A percentile compares a stretch with the other conserved stretches of the same genome.
Conservation (phyloP, 768 basidiomycete genomes). For the Trametes villosa region DNA sequence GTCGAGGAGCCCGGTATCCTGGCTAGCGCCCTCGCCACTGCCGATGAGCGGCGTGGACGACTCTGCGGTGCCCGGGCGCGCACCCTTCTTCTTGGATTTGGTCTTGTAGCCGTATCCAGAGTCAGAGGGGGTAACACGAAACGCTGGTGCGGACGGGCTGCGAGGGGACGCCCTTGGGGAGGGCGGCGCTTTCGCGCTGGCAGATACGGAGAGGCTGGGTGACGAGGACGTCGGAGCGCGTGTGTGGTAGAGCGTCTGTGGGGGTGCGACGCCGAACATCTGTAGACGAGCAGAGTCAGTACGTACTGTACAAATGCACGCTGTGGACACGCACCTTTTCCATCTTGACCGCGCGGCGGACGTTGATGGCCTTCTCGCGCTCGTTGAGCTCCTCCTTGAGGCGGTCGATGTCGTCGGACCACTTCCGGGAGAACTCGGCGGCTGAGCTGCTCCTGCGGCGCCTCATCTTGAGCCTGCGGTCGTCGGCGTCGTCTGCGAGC, state of each 20-base stretch:
- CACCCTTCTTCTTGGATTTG: conserved; percentile 45
- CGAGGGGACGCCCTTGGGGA: conserved; percentile 13
- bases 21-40: conserved; percentile 14
- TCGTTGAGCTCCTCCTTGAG: conserved; percentile 72
- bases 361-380: conserved; percentile 78
- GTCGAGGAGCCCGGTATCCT: conserved; percentile 16
- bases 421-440: conserved; percentile 48
- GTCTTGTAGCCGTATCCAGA: conserved; percentile 42
- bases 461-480: conserved; percentile 47
- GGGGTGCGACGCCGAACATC: conserved; percentile 85
- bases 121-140: conserved; percentile 12
- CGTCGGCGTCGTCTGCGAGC: conserved; percentile 34
- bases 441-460: conserved; percentile 59
- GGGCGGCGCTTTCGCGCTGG: conserved; percentile 19
- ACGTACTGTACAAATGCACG: background rate
- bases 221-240: conserved; percentile 49
- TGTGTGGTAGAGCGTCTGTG: conserved; percentile 78
- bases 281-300: conserved; percentile 35
- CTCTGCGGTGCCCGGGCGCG: conserved; percentile 66
- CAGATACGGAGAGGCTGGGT: conserved; percentile 16
- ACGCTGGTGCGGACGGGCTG: conserved; percentile 21
- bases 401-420: conserved; percentile 62
- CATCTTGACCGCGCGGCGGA: conserved; percentile 84
- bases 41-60: conserved; percentile 56
- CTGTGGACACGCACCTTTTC: conserved; percentile 61